Base-by-base conservation (phyloP, 2,329 filamentous ascomycete species). In the Colletotrichum orchidophilum region DNA sequence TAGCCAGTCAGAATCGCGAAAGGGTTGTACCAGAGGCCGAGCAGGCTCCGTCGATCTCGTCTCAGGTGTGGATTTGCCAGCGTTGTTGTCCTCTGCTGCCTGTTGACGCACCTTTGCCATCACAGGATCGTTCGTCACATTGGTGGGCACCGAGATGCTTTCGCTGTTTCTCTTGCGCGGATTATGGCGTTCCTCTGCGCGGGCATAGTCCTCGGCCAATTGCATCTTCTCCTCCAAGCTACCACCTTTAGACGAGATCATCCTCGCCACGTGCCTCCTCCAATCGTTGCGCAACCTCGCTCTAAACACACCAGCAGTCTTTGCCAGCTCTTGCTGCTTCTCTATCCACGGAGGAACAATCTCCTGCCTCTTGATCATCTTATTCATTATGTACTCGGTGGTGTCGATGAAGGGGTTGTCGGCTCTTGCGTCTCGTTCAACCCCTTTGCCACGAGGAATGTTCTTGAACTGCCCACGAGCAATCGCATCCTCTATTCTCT, bases 291-390 rank as follows among this genome's bases (percentile, higher is more conserved):
- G 86, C 72, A 98, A 78, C n/a, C 94, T 85, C 2, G 85, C 83
- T 2, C 96, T 88, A 78, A 99, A 98, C 1, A 87, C 86, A 13
- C 86, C 87, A 1, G 91, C 88, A 0, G 93, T 88, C 71, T 89
- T 90, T 12, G 91, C 87, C 6, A 98, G 84, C 77, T 98, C 95
- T 79, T 98, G 96, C 80, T 99, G 96, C 82, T 98, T 98, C 82
- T 99, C 96, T 71, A 99, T 98, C 96, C 96, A 99, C 0, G 96
- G 96, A 1, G 96, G 96, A 0, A 97, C 94, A 71, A 98, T 94
- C 24, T 97, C 95, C 81, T 99, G 96, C 70, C 93, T 92, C 82
- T 98, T 94, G 73, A 99, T 98, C 85, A 98, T 98, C 82, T 97
- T 96, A 83, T 99, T 98, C 92, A 98, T 93, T 76, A 98, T 94